A percentile compares a stretch with the other conserved stretches of the same genome.
phyloP scores from a whole-genome alignment of 192 early-diverging fungal species.

The Coemansia sp. region DNA sequence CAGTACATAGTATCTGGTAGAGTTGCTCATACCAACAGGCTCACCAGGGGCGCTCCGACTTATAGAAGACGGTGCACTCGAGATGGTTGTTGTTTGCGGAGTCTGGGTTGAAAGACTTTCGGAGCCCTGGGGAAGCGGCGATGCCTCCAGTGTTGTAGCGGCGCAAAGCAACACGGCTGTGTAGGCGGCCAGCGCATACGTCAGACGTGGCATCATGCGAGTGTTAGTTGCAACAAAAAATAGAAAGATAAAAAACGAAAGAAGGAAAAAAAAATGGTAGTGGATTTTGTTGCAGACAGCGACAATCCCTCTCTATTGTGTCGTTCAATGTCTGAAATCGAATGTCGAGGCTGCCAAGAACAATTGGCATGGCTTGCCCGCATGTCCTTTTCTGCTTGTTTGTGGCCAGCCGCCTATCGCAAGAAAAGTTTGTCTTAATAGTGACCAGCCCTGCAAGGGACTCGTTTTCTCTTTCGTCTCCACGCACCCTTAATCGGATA shows the following conservation, averaged over 20 bases:
- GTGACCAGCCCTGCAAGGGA: no score
- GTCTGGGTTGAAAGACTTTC: neutral
- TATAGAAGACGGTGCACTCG: neutral
- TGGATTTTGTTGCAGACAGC: neutral
- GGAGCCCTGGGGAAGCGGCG: neutral
- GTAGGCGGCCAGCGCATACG: neutral
- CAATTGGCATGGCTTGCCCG: neutral
- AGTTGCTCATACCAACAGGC: neutral
- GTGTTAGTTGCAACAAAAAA: neutral
- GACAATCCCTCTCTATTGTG: neutral
- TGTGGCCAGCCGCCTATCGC: neutral
- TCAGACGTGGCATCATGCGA: neutral
- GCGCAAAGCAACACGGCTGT: neutral
- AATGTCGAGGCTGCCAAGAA: neutral
- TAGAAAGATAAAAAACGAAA: neutral
- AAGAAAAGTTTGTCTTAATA: no score
- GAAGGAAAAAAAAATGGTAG: neutral
- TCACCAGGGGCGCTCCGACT: neutral
- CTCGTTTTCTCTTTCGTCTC: no score
- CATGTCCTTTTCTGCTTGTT: neutral
- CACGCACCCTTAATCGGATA: no score
- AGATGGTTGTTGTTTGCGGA: neutral
- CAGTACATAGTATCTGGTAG: slow-evolving; percentile 25
- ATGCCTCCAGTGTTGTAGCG: neutral
- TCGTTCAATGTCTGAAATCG: neutral